A percentile compares a stretch with the other conserved stretches of the same genome.
These are phyloP conservation scores for Limnanthes douglasii DNA, from an alignment of 345 rosid genomes.

Conservation along the genomic window DNA sequence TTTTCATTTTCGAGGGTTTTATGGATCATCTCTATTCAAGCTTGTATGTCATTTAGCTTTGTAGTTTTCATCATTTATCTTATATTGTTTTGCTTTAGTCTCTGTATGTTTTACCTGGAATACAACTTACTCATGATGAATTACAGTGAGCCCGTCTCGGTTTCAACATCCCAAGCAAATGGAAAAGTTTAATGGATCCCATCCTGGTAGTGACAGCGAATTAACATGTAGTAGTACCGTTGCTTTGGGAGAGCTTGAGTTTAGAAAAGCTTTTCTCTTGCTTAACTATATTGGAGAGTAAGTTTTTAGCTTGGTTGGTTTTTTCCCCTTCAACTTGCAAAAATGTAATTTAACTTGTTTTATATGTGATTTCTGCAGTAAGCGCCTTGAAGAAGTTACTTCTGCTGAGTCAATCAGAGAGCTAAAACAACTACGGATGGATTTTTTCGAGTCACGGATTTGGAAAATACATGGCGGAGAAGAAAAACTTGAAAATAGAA, in stretches of 20 bases:
- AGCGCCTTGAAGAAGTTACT: slow-evolving; percentile 16
- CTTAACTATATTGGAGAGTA: slow-evolving; percentile 49
- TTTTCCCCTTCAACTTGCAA: background rate
- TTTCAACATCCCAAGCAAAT: too few species aligned
- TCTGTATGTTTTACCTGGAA: too few species aligned
- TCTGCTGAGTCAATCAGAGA: slow-evolving; percentile 22
- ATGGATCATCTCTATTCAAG: too few species aligned
- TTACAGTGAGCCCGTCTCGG: too few species aligned
- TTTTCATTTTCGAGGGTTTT: background rate
- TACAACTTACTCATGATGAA: too few species aligned
- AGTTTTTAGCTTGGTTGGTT: slow-evolving; percentile 7
- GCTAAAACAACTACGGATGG: slow-evolving; percentile 28
- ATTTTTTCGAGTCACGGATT: slow-evolving; percentile 26
- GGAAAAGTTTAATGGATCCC: too few species aligned
- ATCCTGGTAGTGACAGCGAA: too few species aligned
- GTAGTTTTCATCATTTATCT: too few species aligned
- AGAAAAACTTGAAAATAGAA: slow-evolving; percentile 21
- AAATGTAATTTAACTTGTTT: background rate
- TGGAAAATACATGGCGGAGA: slow-evolving; percentile 19
- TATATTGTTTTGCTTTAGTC: too few species aligned
- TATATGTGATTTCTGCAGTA: slow-evolving; percentile 10
- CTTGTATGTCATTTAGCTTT: too few species aligned
- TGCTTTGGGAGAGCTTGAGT: slow-evolving; percentile 51
- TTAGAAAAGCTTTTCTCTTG: slow-evolving; percentile 42
- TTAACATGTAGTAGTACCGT: too few species aligned